Base-by-base conservation (phyloP, 2,329 filamentous ascomycete species). In the Macroventuria anomochaeta region DNA sequence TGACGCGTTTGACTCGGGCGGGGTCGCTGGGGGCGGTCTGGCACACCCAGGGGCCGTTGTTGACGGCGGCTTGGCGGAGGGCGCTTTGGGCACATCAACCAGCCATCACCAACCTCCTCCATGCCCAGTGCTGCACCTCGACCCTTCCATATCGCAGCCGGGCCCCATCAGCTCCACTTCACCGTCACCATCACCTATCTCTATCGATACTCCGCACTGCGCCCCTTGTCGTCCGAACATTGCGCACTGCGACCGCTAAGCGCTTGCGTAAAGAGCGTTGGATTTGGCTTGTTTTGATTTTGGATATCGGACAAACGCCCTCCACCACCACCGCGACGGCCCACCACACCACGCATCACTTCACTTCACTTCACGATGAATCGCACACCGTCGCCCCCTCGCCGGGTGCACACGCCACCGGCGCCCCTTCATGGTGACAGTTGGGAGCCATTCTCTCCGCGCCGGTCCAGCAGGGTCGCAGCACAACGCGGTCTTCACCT, bases 391-490 rank as follows among this genome's bases (percentile, higher is more conserved):
- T 83, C 87, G 43, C 85, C 85, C 58, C 79, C 83, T 31, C 73
- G 78, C 34, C 76, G 77, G 59, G 76, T 89, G 57, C 85, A 80
- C 70, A 90, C 87, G 41, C 89, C 89, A 56, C 83, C 84, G 33
- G 86, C 89, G 49, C 89, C 89, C 40, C 83, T 83, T 54, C 83
- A 86, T 68, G 89, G 88, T 40, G 89, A 93, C 74, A 76, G 80
- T 58, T 92, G 87, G 80, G 83, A 90, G 67, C 89, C 89, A 37
- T 92, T 86, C 69, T 85, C 87, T 55, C 86, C 88, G 48, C 84
- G 88, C 72, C 88, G 89, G 66, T 71, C 70, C 25, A 82, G 83
- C 55, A 83, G 88, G 61, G 81, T 90, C 62, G 84, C 84, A 51
- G 80, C 80, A 34, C 82, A 86, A 64, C 79, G 80, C 64, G 56